Evolutionary conservation across 1,139 yeast species (phyloP).

Genomic region (Yamadazyma pseudoaaseri): DNA sequence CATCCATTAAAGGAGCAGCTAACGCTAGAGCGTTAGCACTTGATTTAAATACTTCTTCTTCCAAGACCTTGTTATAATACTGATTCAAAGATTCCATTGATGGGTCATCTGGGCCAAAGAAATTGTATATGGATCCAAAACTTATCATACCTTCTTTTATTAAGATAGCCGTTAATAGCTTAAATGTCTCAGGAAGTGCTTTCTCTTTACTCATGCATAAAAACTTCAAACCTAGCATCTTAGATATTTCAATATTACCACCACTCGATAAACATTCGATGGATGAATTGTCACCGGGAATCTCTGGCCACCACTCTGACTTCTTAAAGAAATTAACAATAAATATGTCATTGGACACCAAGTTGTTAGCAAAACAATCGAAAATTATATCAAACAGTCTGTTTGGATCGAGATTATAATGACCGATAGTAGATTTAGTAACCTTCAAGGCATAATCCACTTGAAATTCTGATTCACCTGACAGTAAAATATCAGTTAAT

Average conservation of each 20-base stretch:
- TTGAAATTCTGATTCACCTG: slow-evolving; percentile 40
- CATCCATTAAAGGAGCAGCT: slow-evolving; percentile 79
- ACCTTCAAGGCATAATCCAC: slow-evolving; percentile 49
- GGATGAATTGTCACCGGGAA: slow-evolving; percentile 27
- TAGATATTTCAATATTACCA: slow-evolving; percentile 69
- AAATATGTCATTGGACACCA: slow-evolving; percentile 46
- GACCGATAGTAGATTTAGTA: slow-evolving; percentile 66
- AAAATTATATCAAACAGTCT: slow-evolving; percentile 64
- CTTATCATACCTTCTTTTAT: slow-evolving; percentile 71
- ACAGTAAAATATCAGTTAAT: slow-evolving; percentile 42
- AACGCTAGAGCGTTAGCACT: slow-evolving; percentile 79
- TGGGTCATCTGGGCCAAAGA: slow-evolving; percentile 47
- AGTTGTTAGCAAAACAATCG: slow-evolving; percentile 45
- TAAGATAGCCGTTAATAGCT: slow-evolving; percentile 49
- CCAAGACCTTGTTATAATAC: slow-evolving; percentile 49
- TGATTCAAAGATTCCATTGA: slow-evolving; percentile 43
- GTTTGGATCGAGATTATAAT: slow-evolving; percentile 74
- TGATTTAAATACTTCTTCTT: slow-evolving; percentile 63
- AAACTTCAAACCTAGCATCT: slow-evolving; percentile 59
- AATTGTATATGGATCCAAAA: slow-evolving; percentile 60
- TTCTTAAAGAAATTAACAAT: slow-evolving; percentile 47
- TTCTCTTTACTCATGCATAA: slow-evolving; percentile 30
- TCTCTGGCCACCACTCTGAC: slow-evolving; percentile 68
- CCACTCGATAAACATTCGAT: slow-evolving; percentile 41
- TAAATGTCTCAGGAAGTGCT: slow-evolving; percentile 45